Evolutionary conservation across 139 green algal genomes (phyloP).

Genomic region (Picochlorum sp.): DNA sequence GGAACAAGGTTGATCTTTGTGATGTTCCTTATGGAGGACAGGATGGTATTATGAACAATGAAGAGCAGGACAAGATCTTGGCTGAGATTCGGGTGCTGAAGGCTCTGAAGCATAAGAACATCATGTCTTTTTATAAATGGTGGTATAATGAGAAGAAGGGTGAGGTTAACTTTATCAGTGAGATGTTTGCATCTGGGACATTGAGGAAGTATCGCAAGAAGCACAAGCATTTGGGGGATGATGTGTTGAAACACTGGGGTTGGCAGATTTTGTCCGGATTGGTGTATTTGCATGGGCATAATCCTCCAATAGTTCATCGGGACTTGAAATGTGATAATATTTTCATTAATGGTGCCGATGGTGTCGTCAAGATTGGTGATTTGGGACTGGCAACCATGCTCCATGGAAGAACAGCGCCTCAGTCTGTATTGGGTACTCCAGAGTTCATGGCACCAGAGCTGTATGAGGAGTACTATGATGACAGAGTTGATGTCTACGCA

Average conservation of each 20-base stretch:
- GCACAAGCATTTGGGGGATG: slow-evolving; percentile 82
- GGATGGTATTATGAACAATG: slow-evolving; percentile 31
- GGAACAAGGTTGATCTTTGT: slow-evolving; percentile 87
- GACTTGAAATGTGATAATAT: slow-evolving; percentile 95
- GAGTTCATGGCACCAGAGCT: slow-evolving; percentile 99
- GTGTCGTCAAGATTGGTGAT: slow-evolving; percentile 98
- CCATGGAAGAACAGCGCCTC: slow-evolving; percentile 71
- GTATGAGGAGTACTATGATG: slow-evolving; percentile 99
- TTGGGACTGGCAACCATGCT: slow-evolving; percentile 92
- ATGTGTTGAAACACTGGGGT: slow-evolving; percentile 90
- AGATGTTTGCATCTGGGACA: slow-evolving; percentile 95
- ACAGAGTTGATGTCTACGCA: slow-evolving; percentile 93
- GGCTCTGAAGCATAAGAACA: slow-evolving; percentile 95
- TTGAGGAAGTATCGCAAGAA: slow-evolving; percentile 95
- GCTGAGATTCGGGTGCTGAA: slow-evolving; percentile 95
- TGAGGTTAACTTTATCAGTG: slow-evolving; percentile 98
- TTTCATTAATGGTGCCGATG: slow-evolving; percentile 90
- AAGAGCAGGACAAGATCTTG: slow-evolving; percentile 61
- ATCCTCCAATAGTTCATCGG: slow-evolving; percentile 80
- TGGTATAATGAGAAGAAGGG: slow-evolving; percentile 86
- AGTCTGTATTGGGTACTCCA: slow-evolving; percentile 88
- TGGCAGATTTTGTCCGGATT: slow-evolving; percentile 92
- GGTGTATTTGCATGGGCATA: slow-evolving; percentile 91
- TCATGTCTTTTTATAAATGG: slow-evolving; percentile 95
- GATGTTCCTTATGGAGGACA: slow-evolving; percentile 20